Evolutionary conservation across 805 yeast species (phyloP).

Genomic region (Candida multigemmis): DNA sequence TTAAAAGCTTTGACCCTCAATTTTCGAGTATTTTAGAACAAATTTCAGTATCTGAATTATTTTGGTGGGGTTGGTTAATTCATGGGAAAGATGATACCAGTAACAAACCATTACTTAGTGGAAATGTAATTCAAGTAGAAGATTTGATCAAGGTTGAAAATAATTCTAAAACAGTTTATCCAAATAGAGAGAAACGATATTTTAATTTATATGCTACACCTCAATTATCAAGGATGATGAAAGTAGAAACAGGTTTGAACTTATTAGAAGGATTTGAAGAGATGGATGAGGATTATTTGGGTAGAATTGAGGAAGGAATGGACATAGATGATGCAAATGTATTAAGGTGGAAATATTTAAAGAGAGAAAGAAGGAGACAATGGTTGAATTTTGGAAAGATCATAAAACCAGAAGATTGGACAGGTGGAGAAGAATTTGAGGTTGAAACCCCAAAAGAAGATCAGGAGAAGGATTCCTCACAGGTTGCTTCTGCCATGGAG

Average conservation of each 20-base stretch:
- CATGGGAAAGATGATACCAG: conserved; percentile 25
- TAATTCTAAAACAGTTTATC: conserved; percentile 11
- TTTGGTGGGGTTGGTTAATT: conserved; percentile 34
- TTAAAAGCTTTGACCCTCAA: conserved; percentile 14
- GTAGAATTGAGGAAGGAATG: conserved; percentile 5
- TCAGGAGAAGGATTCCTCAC: too few species aligned
- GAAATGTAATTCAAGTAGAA: conserved; percentile 11
- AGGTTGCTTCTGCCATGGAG: too few species aligned
- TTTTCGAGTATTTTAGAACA: conserved; percentile 18
- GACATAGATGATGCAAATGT: conserved; percentile 17
- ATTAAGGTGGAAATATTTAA: conserved; percentile 22
- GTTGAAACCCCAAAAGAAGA: conserved; percentile 1
- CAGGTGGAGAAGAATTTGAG: conserved; percentile 3
- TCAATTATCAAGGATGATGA: conserved; percentile 32
- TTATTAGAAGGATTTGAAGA: conserved; percentile 6
- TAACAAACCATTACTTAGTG: conserved; percentile 17
- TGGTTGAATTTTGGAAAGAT: conserved; percentile 19
- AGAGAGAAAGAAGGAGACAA: conserved; percentile 9
- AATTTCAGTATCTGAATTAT: conserved; percentile 16
- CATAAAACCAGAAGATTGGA: conserved; percentile 3
- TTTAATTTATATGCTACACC: conserved; percentile 35
- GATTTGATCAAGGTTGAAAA: conserved; percentile 8
- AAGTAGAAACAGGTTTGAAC: conserved; percentile 19
- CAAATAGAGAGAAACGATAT: conserved; percentile 24
- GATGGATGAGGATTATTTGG: conserved; percentile 2